phyloP scores from a whole-genome alignment of 1,284 basidiomycete species.

The Tylopilus orsonianus region DNA sequence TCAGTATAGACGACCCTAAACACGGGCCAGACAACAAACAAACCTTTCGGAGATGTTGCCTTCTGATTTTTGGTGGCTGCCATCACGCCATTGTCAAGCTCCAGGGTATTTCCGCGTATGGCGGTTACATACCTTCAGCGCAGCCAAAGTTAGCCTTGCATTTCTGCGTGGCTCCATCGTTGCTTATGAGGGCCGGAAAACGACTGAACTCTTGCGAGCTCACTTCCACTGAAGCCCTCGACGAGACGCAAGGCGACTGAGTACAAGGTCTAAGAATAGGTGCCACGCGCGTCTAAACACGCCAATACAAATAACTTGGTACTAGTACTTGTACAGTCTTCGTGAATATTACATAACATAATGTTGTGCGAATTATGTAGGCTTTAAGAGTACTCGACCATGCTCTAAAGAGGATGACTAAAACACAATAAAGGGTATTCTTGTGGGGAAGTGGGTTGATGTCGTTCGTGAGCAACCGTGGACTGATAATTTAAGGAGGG shows the following conservation, averaged over 20 bases:
- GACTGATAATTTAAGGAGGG: constrained; percentile 10
- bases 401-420: constrained; percentile 11
- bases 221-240: background rate
- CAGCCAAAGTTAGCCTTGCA: constrained; percentile 17
- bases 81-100: constrained; percentile 9
- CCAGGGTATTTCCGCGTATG: background rate
- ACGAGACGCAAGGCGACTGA: too few relatives aligned
- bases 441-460: background rate
- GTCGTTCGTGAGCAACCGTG: background rate
- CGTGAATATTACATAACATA: too few relatives aligned
- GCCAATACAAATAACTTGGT: constrained; percentile 2
- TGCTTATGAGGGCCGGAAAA: background rate
- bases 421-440: constrained; percentile 14
- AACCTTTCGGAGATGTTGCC: constrained; percentile 32
- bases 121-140: constrained; percentile 32
- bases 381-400: too few relatives aligned
- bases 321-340: constrained; percentile 6
- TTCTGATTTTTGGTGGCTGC: constrained; percentile 32
- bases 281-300: too few relatives aligned
- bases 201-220: background rate
- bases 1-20: background rate
- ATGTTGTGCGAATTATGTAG: constrained; percentile 6
- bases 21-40: background rate
- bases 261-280: too few relatives aligned
- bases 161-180: constrained; percentile 26